phyloP scores from a whole-genome alignment of 441 rosid genomes.

The Monsonia emarginata region DNA sequence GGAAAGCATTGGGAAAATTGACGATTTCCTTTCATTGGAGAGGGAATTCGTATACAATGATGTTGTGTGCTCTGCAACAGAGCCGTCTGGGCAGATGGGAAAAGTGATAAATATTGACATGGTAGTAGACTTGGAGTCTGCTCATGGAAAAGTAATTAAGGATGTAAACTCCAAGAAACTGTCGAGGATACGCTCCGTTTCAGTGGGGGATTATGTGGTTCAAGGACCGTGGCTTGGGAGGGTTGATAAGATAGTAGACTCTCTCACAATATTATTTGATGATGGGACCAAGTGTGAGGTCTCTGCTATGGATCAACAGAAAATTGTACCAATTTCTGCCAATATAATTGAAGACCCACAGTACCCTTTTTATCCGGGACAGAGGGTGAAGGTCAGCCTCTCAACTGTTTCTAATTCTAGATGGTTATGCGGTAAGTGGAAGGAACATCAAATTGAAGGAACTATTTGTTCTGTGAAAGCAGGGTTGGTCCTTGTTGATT shows the following conservation, averaged over 20 bases:
- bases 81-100: slow-evolving; percentile 78
- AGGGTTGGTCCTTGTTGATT: slow-evolving; percentile 58
- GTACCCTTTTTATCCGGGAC: slow-evolving; percentile 70
- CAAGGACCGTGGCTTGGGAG: slow-evolving; percentile 77
- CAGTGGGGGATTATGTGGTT: slow-evolving; percentile 65
- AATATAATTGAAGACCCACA: slow-evolving; percentile 58
- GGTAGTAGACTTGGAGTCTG: slow-evolving; percentile 54
- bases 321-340: slow-evolving; percentile 47
- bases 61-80: slow-evolving; percentile 47
- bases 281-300: slow-evolving; percentile 68
- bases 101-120: slow-evolving; percentile 46
- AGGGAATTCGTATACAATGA: slow-evolving; percentile 60
- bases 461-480: slow-evolving; percentile 59
- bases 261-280: slow-evolving; percentile 48
- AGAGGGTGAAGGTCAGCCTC: slow-evolving; percentile 54
- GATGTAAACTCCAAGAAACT: slow-evolving; percentile 53
- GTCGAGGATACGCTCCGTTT: slow-evolving; percentile 47
- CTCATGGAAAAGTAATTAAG: slow-evolving; percentile 42
- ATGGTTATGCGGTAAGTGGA: slow-evolving; percentile 73
- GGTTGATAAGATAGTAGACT: slow-evolving; percentile 53
- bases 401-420: slow-evolving; percentile 42
- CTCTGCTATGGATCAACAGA: slow-evolving; percentile 42
- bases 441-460: slow-evolving; percentile 47
- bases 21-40: slow-evolving; percentile 76
- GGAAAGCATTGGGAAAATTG: slow-evolving; percentile 75